Evolutionary conservation across 2,329 filamentous ascomycete species (phyloP), one percentile per base, ranked within the genome.

Genomic region (Fusarium chuoi): DNA sequence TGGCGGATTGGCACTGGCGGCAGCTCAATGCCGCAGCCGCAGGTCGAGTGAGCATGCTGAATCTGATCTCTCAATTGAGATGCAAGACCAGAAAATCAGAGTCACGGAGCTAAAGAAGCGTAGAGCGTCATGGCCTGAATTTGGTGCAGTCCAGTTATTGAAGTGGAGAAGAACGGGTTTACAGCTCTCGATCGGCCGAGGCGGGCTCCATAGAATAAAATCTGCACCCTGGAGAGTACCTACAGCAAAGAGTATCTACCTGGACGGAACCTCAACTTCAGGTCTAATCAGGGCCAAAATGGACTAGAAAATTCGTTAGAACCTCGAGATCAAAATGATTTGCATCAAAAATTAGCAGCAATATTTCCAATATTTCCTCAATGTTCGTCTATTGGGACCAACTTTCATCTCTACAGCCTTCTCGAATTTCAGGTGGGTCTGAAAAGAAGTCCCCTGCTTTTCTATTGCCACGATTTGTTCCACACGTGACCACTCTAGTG

Each of bases 1-100:
- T 75, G 28, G 77, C 68, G 13, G 70, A 77, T 63, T 80, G 79
- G 41, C 81, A 83, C 30, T 78, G 75, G 22, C 77, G 78, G 36
- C 82, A 83, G 57, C 74, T 74, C 41, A 82, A 62, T 61, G 77
- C 75, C 41, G 79, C 73, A 49, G 78, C 60, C 12, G 74, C 72
- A 28, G 81, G 79, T 33, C 82, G 80, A 36, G 76, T 58, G 54
- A 82, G 76, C 80, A 82, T 83, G 7, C 70, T 60, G 63, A 33
- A 6, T 4, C 26, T 30, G 30, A 18, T 26, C n/a, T 52, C 24
- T 33, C 28, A 22, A n/a, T 26, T 28, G 33, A 46, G 30, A 36
- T 57, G 15, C 44, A 61, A 39, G 44, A 38, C 26, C 46, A 30
- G 51, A 48, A 73, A 62, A 35, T 57, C 41, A 46, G 52, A 63